phyloP scores from a whole-genome alignment of 345 rosid species.

The Linum lewisii region DNA sequence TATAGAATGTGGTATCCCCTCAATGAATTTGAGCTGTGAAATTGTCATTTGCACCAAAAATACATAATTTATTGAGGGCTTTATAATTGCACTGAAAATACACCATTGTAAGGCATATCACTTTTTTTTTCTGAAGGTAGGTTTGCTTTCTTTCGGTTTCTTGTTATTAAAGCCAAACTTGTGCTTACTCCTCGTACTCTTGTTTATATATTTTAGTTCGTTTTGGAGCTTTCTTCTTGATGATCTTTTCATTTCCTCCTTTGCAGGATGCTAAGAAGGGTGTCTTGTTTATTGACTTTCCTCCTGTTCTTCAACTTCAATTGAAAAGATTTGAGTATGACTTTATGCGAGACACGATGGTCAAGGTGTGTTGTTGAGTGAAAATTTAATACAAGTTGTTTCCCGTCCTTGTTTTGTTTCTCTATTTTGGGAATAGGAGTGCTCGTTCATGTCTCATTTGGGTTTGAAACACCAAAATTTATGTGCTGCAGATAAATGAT shows the following conservation, averaged over 20 bases:
- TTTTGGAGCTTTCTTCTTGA: background rate
- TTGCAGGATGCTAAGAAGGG: conserved; percentile 94
- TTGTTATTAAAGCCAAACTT: background rate
- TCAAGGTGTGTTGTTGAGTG: conserved; percentile 51
- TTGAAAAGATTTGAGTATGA: conserved; percentile 92
- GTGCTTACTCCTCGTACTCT: background rate
- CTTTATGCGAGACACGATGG: conserved; percentile 87
- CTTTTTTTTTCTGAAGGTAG: too few species aligned
- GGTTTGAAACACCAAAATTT: background rate
- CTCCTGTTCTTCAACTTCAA: conserved; percentile 98
- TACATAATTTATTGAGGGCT: too few species aligned
- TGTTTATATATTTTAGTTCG: background rate
- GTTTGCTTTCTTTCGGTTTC: too few species aligned
- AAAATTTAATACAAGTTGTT: background rate
- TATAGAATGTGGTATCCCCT: background rate
- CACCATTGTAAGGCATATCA: too few species aligned
- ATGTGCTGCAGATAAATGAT: conserved; percentile 72
- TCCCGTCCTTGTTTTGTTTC: background rate
- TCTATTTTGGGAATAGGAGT: background rate
- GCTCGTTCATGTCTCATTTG: background rate
- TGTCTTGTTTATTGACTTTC: conserved; percentile 80
- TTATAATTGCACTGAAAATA: too few species aligned
- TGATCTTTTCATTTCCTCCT: background rate
- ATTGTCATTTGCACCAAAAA: too few species aligned
- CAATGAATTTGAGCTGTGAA: too few species aligned